Percentiles rank a stretch among this genome's conserved stretches.
These are phyloP conservation scores for Schizophyllum amplum DNA, from an alignment of 1,284 basidiomycete species.

Conservation along the genomic window DNA sequence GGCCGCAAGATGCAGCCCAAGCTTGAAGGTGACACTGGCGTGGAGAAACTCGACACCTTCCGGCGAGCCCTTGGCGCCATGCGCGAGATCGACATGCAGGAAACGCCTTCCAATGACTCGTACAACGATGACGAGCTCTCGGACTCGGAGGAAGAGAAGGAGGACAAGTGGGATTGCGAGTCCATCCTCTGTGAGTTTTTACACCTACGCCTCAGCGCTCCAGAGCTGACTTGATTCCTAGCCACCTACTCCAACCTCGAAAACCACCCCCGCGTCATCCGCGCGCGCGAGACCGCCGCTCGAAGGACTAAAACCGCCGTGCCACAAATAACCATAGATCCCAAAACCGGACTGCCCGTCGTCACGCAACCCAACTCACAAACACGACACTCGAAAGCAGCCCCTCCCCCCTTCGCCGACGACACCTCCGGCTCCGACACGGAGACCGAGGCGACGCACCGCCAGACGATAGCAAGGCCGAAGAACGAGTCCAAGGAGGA, in stretches of 20 bases:
- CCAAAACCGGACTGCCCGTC: conserved; percentile 70
- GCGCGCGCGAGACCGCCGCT: conserved; percentile 39
- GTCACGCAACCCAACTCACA: conserved; percentile 21
- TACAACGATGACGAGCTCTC: conserved; percentile 44
- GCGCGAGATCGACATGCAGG: conserved; percentile 34
- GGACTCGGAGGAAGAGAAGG: conserved; percentile 52
- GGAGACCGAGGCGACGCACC: conserved; percentile 16
- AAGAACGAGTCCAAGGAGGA: conserved; percentile 82
- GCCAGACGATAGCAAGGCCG: conserved; percentile 54
- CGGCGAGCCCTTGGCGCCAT: conserved; percentile 71
- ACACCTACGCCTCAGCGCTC: conserved; percentile 1
- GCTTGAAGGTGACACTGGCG: conserved; percentile 60
- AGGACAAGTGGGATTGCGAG: conserved; percentile 91
- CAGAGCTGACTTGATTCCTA: conserved; percentile 23
- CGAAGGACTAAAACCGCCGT: conserved; percentile 27
- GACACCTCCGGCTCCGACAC: conserved; percentile 29
- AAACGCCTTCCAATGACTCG: conserved; percentile 32
- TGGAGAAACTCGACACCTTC: conserved; percentile 74
- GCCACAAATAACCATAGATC: conserved; percentile 63
- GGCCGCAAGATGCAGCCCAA: conserved; percentile 81
- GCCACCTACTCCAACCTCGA: conserved; percentile 94
- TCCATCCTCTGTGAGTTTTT: conserved; percentile 80
- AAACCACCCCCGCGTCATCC: conserved; percentile 89
- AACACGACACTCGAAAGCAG: conserved; percentile 11
- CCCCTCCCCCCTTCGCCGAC: conserved; percentile 16